A percentile compares a stretch with the other conserved stretches of the same genome.
phyloP scores from a whole-genome alignment of 2,329 filamentous ascomycete genomes.

The Ceratocystis variospora region DNA sequence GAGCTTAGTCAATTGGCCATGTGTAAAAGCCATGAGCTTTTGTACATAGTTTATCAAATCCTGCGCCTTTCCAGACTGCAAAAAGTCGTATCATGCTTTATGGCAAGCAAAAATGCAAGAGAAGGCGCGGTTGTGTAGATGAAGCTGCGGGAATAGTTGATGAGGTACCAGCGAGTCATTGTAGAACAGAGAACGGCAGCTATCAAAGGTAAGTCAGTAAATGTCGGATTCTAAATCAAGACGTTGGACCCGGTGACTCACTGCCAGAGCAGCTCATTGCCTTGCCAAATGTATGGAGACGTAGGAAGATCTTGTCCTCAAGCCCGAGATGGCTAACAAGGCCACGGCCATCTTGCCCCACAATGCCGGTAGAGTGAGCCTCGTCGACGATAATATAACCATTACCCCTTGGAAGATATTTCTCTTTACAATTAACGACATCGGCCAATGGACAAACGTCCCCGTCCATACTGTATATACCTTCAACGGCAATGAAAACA shows the following conservation, averaged over 20 bases:
- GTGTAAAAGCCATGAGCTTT: slow-evolving; percentile 33
- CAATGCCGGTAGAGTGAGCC: slow-evolving; percentile 50
- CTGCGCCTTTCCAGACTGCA: slow-evolving; percentile 37
- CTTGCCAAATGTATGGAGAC: slow-evolving; percentile 55
- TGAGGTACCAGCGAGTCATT: slow-evolving; percentile 47
- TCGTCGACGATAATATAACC: slow-evolving; percentile 53
- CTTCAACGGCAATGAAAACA: slow-evolving; percentile 56
- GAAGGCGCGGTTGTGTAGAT: slow-evolving; percentile 63
- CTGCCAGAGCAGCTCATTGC: slow-evolving; percentile 56
- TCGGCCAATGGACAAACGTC: slow-evolving; percentile 51
- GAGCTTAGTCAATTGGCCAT: slow-evolving; percentile 31
- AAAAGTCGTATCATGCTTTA: slow-evolving; percentile 43
- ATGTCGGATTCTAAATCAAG: fast-evolving
- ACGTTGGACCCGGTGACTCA: slow-evolving; percentile 27
- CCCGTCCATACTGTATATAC: slow-evolving; percentile 73
- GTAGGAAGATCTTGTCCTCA: slow-evolving; percentile 41
- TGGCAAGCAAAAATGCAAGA: slow-evolving; percentile 45
- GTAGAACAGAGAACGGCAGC: slow-evolving; percentile 48
- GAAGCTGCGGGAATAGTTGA: slow-evolving; percentile 62
- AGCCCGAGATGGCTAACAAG: slow-evolving; percentile 44
- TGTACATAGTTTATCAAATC: slow-evolving; percentile 30
- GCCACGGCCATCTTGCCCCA: slow-evolving; percentile 43
- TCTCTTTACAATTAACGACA: slow-evolving; percentile 44
- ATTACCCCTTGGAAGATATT: slow-evolving; percentile 42
- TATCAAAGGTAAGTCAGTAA: slow-evolving; percentile 21